Base-by-base conservation (phyloP, 495 filamentous ascomycete species). In the Tuber indicum region DNA sequence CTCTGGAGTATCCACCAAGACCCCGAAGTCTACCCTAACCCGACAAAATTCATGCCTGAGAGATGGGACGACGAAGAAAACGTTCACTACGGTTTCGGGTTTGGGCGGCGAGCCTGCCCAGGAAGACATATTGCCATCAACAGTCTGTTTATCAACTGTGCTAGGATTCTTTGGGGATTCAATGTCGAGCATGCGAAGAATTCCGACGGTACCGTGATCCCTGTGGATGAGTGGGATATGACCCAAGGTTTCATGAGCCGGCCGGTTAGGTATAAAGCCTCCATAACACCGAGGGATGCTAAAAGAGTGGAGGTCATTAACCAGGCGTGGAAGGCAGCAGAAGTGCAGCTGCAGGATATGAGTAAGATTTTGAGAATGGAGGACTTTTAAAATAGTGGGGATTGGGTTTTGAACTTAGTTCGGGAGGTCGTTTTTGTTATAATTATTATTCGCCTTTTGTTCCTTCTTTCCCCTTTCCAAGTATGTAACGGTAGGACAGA, bases 41-140 rank as follows among this genome's bases (percentile, higher is more conserved):
- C 52, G 72, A 75, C 66, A 82, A 83, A 70, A 75, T 81, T 69
- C 82, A 76, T 72, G 52, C 76, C 43, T 81, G 82, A 70, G 62
- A 84, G 72, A 77, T 79, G 58, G 41, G 77, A 82, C 47, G 45
- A 49, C 26, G 23, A 26, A 9, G 42, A 49, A 26, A 44, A 49
- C 16, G 32, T 39, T 52, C 45, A 72, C 45, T 49, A 43, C 71
- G 71, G 71, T 19, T 49, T 43, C 42, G 42, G 45, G 16, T 49
- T 44, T 12, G 42, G 71, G 14, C 45, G 71, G 6, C 71, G 45
- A 17, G 71, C 71, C 42, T 43, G 71, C 12, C 42, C 42, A 8
- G 42, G 71, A 26, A 49, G 23, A 19, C 36, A 43, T 17, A 7
- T 49, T 32, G 23, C 42, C 71, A 3, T 3, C 66, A 73, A 43